phyloP scores from a whole-genome alignment of 1,139 yeast species.

The Meyerozyma smithsonii region DNA sequence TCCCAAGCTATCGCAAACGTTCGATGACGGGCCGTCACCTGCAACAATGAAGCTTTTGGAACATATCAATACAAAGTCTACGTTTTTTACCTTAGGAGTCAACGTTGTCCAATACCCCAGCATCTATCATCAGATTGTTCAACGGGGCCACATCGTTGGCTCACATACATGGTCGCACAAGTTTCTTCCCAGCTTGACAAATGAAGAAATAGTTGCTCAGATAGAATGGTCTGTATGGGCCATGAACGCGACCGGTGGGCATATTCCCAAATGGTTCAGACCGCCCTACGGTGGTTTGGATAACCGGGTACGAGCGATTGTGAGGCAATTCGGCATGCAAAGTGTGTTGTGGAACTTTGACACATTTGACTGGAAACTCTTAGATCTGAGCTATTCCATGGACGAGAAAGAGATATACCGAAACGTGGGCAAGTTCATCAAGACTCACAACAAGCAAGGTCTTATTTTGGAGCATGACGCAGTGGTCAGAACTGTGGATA shows the following conservation, averaged over 20 bases:
- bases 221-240: constrained; percentile 97
- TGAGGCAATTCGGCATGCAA: constrained; percentile 82
- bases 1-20: constrained; percentile 72
- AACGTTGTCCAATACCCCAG: constrained; percentile 77
- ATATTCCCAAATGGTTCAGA: constrained; percentile 88
- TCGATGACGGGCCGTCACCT: constrained; percentile 92
- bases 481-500: constrained; percentile 57
- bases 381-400: constrained; percentile 23
- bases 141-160: constrained; percentile 73
- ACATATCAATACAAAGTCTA: constrained; percentile 48
- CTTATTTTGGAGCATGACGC: constrained; percentile 85
- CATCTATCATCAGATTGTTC: constrained; percentile 52
- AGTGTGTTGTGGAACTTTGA: constrained; percentile 90
- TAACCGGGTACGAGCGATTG: constrained; percentile 73
- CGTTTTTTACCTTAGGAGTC: constrained; percentile 82
- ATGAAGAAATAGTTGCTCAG: constrained; percentile 83
- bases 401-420: constrained; percentile 47
- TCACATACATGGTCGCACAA: constrained; percentile 94
- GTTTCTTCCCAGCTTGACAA: constrained; percentile 69
- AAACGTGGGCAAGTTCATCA: constrained; percentile 54
- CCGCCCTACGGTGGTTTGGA: constrained; percentile 97
- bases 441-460: constrained; percentile 41
- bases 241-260: constrained; percentile 88
- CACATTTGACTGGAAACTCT: constrained; percentile 85
- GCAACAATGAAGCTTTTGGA: constrained; percentile 58